Evolutionary conservation across 2,329 filamentous ascomycete species (phyloP), one percentile per base, ranked within the genome.

Genomic region (Alternaria brassicae): DNA sequence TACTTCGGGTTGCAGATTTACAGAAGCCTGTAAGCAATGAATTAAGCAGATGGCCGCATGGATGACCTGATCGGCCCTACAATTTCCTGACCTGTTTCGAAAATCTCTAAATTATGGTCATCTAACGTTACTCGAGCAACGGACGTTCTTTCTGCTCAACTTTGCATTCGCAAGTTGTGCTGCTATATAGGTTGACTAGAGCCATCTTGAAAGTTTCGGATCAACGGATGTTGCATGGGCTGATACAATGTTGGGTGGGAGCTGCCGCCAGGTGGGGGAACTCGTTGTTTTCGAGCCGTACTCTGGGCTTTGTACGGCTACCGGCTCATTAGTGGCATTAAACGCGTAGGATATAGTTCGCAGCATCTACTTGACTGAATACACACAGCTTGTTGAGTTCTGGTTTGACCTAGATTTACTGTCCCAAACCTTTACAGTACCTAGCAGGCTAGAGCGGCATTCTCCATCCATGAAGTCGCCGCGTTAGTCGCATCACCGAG

Each of bases 321-420:
- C 27, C 41, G 55, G 55, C 55, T 27, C 40, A 17, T 34, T 48
- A 47, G 49, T 28, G 34, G 39, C 13, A 10, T 36, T 39, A 34
- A 39, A 36, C 44, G 19, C 44, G 21, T 34, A 48, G 13, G 3
- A 12, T 17, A 23, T 17, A 23, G 19, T 40, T 40, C 3, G 19
- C 37, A 23, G 37, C 37, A 23, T 15, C 19, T 40, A 21, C 12
- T 15, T 9, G 6, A 40, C 19, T 40, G 19, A 23, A 23, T 21
- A 13, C 6, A 40, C 19, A 23, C 19, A 19, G 19, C 12, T 40
- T 40, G 37, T 23, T 23, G 19, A 13, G 37, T 40, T 40, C 12
- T 40, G 12, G 13, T 23, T 15, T 23, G 12, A 23, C 10, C 10
- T 21, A 23, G 37, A 8, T 7, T 40, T 17, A 6, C 37, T 23